These are phyloP conservation scores for Hysterangium stoloniferum DNA, from an alignment of 768 basidiomycete genomes.

Conservation along the genomic window DNA sequence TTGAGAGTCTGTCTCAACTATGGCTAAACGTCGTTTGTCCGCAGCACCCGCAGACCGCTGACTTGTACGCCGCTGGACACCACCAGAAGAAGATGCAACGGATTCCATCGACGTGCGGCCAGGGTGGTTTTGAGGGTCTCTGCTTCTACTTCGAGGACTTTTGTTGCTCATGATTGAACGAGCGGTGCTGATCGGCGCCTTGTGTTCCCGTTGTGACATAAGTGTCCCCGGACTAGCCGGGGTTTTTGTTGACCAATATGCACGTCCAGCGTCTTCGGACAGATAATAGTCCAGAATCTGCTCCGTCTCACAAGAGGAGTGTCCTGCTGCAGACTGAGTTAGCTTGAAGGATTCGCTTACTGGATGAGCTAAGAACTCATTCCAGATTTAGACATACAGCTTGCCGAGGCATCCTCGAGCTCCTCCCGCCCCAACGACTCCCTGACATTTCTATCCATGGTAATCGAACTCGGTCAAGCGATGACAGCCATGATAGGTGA, in stretches of 20 bases:
- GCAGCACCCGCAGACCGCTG: conserved; percentile 50
- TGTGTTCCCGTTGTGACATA: not conserved
- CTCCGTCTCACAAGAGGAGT: conserved; percentile 33
- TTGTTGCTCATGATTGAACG: not conserved
- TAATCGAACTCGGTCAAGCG: no score
- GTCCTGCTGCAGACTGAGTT: no score
- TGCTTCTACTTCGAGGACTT: not conserved
- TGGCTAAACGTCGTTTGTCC: conserved; percentile 59
- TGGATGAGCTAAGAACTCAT: no score
- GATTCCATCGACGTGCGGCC: conserved; percentile 1
- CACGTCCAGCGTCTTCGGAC: conserved; percentile 37
- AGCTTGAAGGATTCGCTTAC: no score
- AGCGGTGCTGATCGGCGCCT: not conserved
- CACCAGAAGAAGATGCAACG: conserved; percentile 11
- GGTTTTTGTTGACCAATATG: not conserved
- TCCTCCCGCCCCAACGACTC: no score
- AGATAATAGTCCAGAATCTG: conserved; percentile 48
- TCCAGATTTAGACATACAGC: no score
- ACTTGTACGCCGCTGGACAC: conserved; percentile 37
- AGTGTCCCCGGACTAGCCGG: not conserved
- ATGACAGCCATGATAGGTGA: no score
- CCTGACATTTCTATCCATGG: no score
- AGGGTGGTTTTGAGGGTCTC: not conserved
- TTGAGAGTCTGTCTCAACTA: conserved; percentile 39
- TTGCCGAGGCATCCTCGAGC: no score